Evolutionary conservation across 2,329 filamentous ascomycete genomes (phyloP), one percentile per base, ranked within the genome.

Genomic region (Colletotrichum aenigma): DNA sequence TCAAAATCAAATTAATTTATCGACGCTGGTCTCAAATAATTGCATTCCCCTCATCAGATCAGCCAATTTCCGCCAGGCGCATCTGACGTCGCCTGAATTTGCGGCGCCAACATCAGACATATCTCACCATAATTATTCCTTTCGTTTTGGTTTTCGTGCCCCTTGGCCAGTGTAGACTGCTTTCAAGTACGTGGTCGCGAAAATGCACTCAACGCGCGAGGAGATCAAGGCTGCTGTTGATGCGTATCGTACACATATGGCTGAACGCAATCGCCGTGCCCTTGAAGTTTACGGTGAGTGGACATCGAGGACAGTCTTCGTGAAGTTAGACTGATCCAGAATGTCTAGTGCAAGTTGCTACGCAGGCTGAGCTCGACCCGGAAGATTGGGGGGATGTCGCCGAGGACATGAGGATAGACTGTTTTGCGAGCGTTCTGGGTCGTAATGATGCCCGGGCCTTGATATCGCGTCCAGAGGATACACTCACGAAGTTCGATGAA

Each of bases 301-400:
- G 2, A 1, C 3, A 18, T 61, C 21, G 1, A 28, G 8, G 0
- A 61, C 2, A 34, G 4, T 4, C 12, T 30, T 61, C 18, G 24
- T 21, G 24, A 21, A 48, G 43, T 34, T 10, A 30, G 18, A 61
- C 56, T n/a, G 56, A 60, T 3, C 26, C 16, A 60, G n/a, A 43
- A 6, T n/a, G n/a, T n/a, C 58, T 30, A 34, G 28, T 34, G 5
- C 15, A 61, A 21, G 13, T 21, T n/a, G 28, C 12, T 28, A 30
- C 26, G 5, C 8, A 61, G 5, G 24, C 7, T 7, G 58, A 30
- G 58, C 58, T 61, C 6, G 58, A 61, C 10, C 58, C 18, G 28
- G 58, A 34, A 7, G 10, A 61, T n/a, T 61, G 28, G 58, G 58
- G 58, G 21, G 58, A 15, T n/a, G 28, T 21, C 34, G 21, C 13